These are phyloP conservation scores for Heliosperma pusillum DNA, from an alignment of 148 eudicot species.

Conservation along the genomic window DNA sequence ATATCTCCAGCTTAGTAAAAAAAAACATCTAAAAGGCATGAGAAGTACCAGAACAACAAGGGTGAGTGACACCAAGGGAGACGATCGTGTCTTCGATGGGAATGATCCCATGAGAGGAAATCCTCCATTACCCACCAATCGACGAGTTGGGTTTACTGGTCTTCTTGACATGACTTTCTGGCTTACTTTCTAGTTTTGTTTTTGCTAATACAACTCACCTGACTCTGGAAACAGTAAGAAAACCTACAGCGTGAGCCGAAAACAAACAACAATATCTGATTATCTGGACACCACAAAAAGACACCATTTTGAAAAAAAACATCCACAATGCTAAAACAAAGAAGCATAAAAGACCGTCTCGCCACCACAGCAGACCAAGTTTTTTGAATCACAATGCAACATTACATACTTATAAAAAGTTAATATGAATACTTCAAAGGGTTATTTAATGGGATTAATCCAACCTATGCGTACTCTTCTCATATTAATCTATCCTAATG, in stretches of 20 bases:
- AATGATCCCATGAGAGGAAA: conserved; percentile 72
- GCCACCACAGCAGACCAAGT: no score
- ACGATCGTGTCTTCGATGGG: conserved; percentile 71
- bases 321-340: neutral
- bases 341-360: no score
- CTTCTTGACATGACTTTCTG: conserved; percentile 71
- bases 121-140: conserved; percentile 58
- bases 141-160: conserved; percentile 66
- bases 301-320: neutral
- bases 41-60: conserved; percentile 30
- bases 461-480: no score
- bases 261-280: neutral
- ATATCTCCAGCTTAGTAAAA: neutral
- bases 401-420: neutral
- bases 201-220: conserved; percentile 6
- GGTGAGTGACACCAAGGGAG: conserved; percentile 65
- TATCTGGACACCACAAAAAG: neutral
- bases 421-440: neutral
- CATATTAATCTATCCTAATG: no score
- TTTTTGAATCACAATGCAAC: neutral
- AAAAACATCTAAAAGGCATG: conserved; percentile 12
- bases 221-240: conserved; percentile 6
- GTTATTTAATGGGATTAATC: no score
- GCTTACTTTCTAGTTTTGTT: conserved; percentile 27
- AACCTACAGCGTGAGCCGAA: conserved; percentile 18